Evolutionary conservation across 2,329 filamentous ascomycete species (phyloP).

Genomic region (Fusarium siculi): DNA sequence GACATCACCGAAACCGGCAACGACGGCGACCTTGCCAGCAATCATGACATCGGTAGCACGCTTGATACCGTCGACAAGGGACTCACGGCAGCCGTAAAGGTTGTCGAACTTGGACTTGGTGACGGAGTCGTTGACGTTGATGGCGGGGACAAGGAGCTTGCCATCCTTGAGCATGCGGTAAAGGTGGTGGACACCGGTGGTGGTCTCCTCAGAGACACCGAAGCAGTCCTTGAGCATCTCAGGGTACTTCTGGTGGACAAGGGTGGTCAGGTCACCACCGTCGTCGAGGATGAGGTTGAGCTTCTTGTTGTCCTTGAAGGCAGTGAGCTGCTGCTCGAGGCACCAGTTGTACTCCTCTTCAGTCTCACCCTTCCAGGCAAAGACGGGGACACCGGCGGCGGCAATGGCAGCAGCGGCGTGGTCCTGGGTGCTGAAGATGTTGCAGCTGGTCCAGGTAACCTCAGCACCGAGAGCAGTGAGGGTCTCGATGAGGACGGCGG

Average conservation of each 20-base stretch:
- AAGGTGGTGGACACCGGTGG: conserved; percentile 98
- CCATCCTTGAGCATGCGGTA: conserved; percentile 97
- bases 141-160: conserved; percentile 89
- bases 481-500: conserved; percentile 98
- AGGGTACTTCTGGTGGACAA: conserved; percentile 98
- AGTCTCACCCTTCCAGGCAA: conserved; percentile 86
- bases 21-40: conserved; percentile 97
- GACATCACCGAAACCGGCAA: conserved; percentile 98
- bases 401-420: conserved; percentile 98
- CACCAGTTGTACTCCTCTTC: conserved; percentile 99
- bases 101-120: conserved; percentile 99
- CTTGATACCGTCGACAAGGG: conserved; percentile 99
- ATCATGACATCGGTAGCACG: conserved; percentile 99
- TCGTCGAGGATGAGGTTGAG: conserved; percentile 99
- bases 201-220: conserved; percentile 99
- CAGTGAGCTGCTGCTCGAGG: conserved; percentile 94
- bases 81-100: conserved; percentile 99
- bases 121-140: conserved; percentile 99
- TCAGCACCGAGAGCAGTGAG: conserved; percentile 93
- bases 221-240: conserved; percentile 98
- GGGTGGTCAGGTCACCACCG: conserved; percentile 94
- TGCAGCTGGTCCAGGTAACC: conserved; percentile 99
- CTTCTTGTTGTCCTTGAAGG: conserved; percentile 96
- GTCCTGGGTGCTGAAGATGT: conserved; percentile 99
- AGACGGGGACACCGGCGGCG: conserved; percentile 88